A percentile compares a stretch with the other conserved stretches of the same genome.
Evolutionary conservation across 768 basidiomycete genomes (phyloP).

Genomic region (Boletus vermiculosoides): DNA sequence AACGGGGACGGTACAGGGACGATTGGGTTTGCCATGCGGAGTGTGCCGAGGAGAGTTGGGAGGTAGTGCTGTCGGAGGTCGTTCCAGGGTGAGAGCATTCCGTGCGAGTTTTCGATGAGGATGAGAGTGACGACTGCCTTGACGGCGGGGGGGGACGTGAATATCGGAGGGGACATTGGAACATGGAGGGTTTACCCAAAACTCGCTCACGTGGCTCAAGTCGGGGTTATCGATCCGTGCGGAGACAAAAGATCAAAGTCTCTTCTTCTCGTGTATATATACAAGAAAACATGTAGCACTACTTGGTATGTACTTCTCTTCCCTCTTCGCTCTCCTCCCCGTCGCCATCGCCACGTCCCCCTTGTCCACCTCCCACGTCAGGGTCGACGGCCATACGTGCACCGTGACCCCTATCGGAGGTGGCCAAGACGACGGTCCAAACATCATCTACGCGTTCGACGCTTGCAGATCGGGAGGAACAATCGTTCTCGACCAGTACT

Average conservation of each 20-base stretch:
- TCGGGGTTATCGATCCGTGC: conserved; percentile 22
- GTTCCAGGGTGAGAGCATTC: conserved; percentile 45
- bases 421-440: conserved; percentile 38
- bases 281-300: neutral
- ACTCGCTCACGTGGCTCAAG: conserved; percentile 14
- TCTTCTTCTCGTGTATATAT: neutral
- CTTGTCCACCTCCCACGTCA: neutral
- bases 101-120: conserved; percentile 55
- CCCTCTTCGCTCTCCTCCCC: conserved; percentile 1
- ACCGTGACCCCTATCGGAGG: conserved; percentile 32
- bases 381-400: conserved; percentile 17
- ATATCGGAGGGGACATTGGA: conserved; percentile 12
- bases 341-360: neutral
- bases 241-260: conserved; percentile 1
- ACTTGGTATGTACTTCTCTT: too few relatives aligned
- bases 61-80: conserved; percentile 50
- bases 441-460: conserved; percentile 34
- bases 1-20: conserved; percentile 35
- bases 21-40: conserved; percentile 39
- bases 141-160: conserved; percentile 15
- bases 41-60: conserved; percentile 39
- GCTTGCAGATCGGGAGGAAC: conserved; percentile 29
- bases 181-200: neutral
- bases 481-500: conserved; percentile 34
- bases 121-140: conserved; percentile 39